Conservation (phyloP, 2,329 filamentous ascomycete species). For the Diaporthe sp. region DNA sequence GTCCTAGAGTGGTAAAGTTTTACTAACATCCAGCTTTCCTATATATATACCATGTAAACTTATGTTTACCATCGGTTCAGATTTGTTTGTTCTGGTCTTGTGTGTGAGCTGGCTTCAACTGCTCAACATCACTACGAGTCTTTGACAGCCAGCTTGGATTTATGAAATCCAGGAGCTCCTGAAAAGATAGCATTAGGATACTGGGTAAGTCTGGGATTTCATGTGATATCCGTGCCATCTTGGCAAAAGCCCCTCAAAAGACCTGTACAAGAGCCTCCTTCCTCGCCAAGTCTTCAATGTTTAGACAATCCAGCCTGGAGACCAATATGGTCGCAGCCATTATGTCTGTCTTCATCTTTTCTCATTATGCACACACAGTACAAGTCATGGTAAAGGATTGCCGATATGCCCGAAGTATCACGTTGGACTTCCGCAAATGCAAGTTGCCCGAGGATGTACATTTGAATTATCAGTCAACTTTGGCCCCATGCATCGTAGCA, state of each 20-base stretch:
- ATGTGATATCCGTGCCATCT: neutral
- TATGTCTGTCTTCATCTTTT: neutral
- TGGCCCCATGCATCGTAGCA: neutral
- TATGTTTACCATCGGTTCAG: neutral
- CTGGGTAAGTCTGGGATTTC: neutral
- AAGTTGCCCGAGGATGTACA: neutral
- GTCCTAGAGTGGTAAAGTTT: conserved; percentile 40
- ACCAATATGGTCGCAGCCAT: neutral
- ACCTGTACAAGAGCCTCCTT: no score
- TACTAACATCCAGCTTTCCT: neutral
- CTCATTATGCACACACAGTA: neutral
- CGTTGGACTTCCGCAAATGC: neutral
- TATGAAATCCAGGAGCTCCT: neutral
- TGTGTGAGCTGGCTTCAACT: neutral
- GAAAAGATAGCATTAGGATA: neutral
- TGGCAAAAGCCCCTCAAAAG: no score
- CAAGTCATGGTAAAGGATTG: neutral
- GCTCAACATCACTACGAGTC: neutral
- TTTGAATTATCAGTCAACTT: neutral
- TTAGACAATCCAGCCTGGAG: neutral
- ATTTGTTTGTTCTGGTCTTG: neutral
- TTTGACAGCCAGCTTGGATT: neutral
- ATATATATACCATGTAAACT: neutral
- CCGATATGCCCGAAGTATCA: no score
- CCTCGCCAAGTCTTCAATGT: no score